A percentile compares a stretch with the other conserved stretches of the same genome.
These are phyloP conservation scores for Wickerhamomyces bisporus DNA, from an alignment of 805 yeast species.

Conservation along the genomic window DNA sequence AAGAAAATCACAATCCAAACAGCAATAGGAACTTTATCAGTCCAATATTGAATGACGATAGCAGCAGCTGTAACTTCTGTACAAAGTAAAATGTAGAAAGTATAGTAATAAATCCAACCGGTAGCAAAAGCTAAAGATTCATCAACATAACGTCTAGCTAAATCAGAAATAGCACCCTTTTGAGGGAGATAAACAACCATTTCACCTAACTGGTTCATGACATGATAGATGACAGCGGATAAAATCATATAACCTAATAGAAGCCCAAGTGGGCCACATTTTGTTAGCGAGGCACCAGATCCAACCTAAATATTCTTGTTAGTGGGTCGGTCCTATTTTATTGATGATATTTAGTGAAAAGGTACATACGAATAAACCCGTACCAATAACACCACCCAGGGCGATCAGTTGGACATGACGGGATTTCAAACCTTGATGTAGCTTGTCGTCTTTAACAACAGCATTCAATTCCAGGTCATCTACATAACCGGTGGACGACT, in stretches of 20 bases:
- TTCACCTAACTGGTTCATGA: conserved; percentile 63
- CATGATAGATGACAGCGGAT: conserved; percentile 58
- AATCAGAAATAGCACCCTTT: conserved; percentile 57
- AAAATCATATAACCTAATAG: conserved; percentile 58
- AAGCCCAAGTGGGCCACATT: conserved; percentile 71
- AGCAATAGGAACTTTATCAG: conserved; percentile 51
- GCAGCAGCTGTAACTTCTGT: conserved; percentile 59
- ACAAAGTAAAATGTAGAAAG: conserved; percentile 20
- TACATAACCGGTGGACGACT: conserved; percentile 21
- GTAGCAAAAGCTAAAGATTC: conserved; percentile 25
- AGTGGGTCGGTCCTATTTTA: too few relatives aligned
- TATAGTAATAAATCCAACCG: conserved; percentile 26
- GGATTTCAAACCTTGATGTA: conserved; percentile 36
- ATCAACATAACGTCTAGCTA: conserved; percentile 48
- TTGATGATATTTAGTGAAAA: too few relatives aligned
- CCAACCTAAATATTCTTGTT: conserved; percentile 34
- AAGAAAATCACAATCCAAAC: conserved; percentile 58
- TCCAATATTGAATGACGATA: conserved; percentile 48
- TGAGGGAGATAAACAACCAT: conserved; percentile 59
- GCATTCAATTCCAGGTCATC: conserved; percentile 19
- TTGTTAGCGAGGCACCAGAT: conserved; percentile 53
- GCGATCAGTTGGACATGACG: conserved; percentile 81
- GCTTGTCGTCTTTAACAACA: conserved; percentile 1
- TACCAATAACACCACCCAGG: conserved; percentile 79
- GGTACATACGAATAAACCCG: conserved; percentile 60